These are phyloP conservation scores for Cymodocea nodosa DNA, from an alignment of 116 monocot species.

Conservation along the genomic window DNA sequence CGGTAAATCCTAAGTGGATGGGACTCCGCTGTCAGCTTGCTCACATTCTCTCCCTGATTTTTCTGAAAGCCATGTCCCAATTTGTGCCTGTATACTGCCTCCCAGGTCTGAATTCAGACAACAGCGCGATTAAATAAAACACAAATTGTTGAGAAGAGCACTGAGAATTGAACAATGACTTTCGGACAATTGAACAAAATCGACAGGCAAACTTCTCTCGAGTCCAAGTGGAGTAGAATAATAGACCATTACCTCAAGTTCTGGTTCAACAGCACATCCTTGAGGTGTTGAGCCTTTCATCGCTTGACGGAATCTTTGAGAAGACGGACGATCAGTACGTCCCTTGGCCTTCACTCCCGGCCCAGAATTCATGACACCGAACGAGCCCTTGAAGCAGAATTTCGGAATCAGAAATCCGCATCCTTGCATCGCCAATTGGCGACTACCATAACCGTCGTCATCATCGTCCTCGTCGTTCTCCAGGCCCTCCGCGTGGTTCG, in stretches of 20 bases:
- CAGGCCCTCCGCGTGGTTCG: neutral
- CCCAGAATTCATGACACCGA: constrained; percentile 45
- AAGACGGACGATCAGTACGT: neutral
- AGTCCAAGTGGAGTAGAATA: neutral
- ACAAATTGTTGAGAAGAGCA: neutral
- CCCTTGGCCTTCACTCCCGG: constrained; percentile 32
- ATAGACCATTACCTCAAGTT: constrained; percentile 29
- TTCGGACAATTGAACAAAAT: neutral
- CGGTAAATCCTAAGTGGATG: constrained; percentile 39
- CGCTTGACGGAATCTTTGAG: constrained; percentile 4
- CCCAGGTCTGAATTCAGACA: constrained; percentile 34
- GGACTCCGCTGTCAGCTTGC: constrained; percentile 50
- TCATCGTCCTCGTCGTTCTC: constrained; percentile 23
- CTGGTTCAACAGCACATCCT: constrained; percentile 7
- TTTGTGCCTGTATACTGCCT: constrained; percentile 71
- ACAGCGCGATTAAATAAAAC: neutral
- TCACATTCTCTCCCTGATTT: constrained; percentile 26
- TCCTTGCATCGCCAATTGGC: constrained; percentile 29
- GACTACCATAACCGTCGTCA: constrained; percentile 18
- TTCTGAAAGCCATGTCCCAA: constrained; percentile 16
- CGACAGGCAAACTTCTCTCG: neutral
- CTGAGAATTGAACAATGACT: too few species aligned
- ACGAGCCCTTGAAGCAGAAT: constrained; percentile 43
- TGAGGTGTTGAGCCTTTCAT: constrained; percentile 9
- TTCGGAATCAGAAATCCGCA: constrained; percentile 54